phyloP scores from a whole-genome alignment of 495 filamentous ascomycete genomes.

The Lasiosphaeriaceae sp. region DNA sequence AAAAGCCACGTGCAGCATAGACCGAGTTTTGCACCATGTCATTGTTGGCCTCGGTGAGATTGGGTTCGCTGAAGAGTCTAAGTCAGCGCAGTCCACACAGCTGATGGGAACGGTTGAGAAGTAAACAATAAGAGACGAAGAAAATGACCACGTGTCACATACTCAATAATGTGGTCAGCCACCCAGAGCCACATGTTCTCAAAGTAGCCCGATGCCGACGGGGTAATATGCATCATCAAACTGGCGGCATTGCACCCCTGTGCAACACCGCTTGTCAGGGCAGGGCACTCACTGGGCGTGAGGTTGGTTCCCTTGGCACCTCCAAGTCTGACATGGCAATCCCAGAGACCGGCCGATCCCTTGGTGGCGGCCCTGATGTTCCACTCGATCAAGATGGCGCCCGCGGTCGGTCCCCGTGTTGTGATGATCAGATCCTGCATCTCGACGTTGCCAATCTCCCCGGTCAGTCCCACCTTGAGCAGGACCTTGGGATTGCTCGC shows the following conservation, averaged over 20 bases:
- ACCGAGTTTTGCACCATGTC: constrained; percentile 60
- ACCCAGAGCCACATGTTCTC: constrained; percentile 93
- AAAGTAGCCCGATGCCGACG: constrained; percentile 65
- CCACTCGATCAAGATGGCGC: constrained; percentile 83
- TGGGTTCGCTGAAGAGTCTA: too few relatives aligned
- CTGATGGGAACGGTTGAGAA: too few relatives aligned
- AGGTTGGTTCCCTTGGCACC: constrained; percentile 57
- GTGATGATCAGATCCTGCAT: constrained; percentile 74
- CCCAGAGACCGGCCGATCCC: neutral
- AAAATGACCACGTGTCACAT: too few relatives aligned
- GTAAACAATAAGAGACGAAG: too few relatives aligned
- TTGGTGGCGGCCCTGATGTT: constrained; percentile 47
- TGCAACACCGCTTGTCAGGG: constrained; percentile 25
- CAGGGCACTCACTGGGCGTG: constrained; percentile 56
- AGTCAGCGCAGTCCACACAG: too few relatives aligned
- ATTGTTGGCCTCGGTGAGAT: constrained; percentile 2
- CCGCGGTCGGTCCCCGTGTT: constrained; percentile 67
- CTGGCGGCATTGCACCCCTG: constrained; percentile 51
- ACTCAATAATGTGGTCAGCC: constrained; percentile 84
- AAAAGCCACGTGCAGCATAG: constrained; percentile 74
- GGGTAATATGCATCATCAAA: constrained; percentile 68
- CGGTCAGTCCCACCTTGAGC: constrained; percentile 67
- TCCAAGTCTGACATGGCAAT: constrained; percentile 10
- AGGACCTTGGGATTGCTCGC: constrained; percentile 56
- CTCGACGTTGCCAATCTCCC: constrained; percentile 73